Conservation (phyloP, 2,329 filamentous ascomycete genomes). For the Talaromyces atroroseus region DNA sequence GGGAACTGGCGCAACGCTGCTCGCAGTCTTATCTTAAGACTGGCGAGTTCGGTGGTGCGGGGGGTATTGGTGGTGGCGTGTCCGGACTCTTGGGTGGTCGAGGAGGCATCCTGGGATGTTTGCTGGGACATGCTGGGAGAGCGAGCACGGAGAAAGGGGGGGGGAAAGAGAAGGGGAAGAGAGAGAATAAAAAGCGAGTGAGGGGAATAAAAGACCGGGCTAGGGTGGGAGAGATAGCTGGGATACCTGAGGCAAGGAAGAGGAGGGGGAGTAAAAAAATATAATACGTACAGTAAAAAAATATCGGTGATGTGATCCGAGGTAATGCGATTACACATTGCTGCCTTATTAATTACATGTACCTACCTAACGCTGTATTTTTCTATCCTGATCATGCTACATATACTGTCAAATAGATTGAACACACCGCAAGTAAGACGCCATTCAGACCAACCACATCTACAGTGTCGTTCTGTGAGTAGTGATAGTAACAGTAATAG, state of each 20-base stretch:
- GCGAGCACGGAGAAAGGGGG: constrained; percentile 14
- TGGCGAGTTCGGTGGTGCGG: constrained; percentile 51
- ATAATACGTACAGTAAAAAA: background rate
- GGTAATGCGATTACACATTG: background rate
- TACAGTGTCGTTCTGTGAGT: too few species aligned
- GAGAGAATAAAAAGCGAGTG: background rate
- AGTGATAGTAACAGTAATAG: background rate
- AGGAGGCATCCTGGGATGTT: constrained; percentile 31
- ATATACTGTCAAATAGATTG: background rate
- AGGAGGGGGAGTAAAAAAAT: background rate
- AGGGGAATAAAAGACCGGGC: background rate
- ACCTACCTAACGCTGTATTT: background rate
- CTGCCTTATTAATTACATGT: background rate
- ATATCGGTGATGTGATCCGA: background rate
- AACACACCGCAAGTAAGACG: background rate
- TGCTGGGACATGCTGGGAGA: constrained; percentile 36
- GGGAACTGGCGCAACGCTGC: constrained; percentile 74
- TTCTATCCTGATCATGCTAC: too few species aligned
- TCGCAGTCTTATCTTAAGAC: constrained; percentile 64
- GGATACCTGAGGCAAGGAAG: background rate
- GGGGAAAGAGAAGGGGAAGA: constrained; percentile 16
- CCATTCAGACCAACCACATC: background rate
- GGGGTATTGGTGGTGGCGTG: constrained; percentile 42
- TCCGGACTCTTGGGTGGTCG: constrained; percentile 38
- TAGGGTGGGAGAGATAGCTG: background rate